These are phyloP conservation scores for Lantana camara DNA, from an alignment of 257 asterid species.

Conservation along the genomic window DNA sequence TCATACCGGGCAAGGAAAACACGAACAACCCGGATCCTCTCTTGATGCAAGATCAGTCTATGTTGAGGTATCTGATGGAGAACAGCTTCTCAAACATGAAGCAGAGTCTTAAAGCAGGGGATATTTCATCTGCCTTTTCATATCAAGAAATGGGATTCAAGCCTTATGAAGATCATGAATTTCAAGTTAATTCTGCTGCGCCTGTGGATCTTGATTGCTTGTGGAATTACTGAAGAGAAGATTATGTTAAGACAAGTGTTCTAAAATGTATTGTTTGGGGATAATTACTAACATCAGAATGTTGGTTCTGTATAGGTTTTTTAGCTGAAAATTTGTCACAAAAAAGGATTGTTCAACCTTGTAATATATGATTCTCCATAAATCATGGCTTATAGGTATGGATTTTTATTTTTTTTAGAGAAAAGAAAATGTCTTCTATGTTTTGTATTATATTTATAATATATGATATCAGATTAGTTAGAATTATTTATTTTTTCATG, in stretches of 20 bases:
- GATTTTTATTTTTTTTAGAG: not conserved
- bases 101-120: constrained; percentile 20
- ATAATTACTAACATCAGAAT: constrained; percentile 13
- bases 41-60: constrained; percentile 50
- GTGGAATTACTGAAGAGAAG: constrained; percentile 38
- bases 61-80: constrained; percentile 41
- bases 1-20: constrained; percentile 30
- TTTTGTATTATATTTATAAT: not conserved
- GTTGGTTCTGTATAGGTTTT: constrained; percentile 14
- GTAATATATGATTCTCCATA: constrained; percentile 5
- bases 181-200: constrained; percentile 21
- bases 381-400: not conserved
- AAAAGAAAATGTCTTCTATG: not conserved
- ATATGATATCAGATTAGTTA: not conserved
- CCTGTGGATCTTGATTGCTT: constrained; percentile 44
- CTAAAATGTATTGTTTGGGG: not conserved
- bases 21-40: constrained; percentile 26
- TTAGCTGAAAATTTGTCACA: not conserved
- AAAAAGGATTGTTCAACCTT: not conserved
- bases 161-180: constrained; percentile 31
- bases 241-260: not conserved
- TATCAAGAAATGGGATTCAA: constrained; percentile 16
- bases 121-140: constrained; percentile 5
- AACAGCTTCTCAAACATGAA: constrained; percentile 24
- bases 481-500: not conserved